Percentiles rank a stretch among this genome's conserved stretches.
Evolutionary conservation across 805 yeast genomes (phyloP).

Genomic region (Peterozyma toletana): DNA sequence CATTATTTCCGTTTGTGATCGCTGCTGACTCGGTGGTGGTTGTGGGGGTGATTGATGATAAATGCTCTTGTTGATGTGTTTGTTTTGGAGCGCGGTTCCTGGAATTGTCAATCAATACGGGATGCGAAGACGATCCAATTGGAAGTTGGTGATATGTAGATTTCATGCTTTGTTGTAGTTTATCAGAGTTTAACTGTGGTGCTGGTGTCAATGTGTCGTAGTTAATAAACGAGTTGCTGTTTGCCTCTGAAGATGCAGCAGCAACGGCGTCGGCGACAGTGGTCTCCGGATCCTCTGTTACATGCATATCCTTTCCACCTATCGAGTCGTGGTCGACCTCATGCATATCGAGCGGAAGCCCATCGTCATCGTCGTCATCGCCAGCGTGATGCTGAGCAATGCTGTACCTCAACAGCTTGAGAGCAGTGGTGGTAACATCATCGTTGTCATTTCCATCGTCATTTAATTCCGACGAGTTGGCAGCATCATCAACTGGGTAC

Average conservation of each 20-base stretch:
- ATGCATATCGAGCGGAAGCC: not conserved
- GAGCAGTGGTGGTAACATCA: not conserved
- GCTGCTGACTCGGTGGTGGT: not conserved
- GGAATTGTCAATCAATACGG: not conserved
- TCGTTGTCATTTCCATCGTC: not conserved
- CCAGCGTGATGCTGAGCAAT: no score
- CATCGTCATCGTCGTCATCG: not conserved
- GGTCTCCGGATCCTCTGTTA: not conserved
- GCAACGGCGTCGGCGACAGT: not conserved
- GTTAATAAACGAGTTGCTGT: not conserved
- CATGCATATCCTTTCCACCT: not conserved
- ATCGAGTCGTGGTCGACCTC: conserved; percentile 3
- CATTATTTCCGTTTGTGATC: not conserved
- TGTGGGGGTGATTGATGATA: not conserved
- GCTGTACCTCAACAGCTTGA: no score
- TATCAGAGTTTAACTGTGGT: not conserved
- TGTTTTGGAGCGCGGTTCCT: not conserved
- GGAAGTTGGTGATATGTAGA: not conserved
- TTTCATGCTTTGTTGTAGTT: not conserved
- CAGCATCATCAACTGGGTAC: not conserved
- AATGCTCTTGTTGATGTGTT: not conserved
- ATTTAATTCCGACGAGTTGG: not conserved
- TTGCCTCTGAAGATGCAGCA: not conserved
- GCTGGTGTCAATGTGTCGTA: not conserved
- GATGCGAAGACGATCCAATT: not conserved